Base-by-base conservation (phyloP, 2,329 filamentous ascomycete genomes). In the Biscogniauxia sp. region DNA sequence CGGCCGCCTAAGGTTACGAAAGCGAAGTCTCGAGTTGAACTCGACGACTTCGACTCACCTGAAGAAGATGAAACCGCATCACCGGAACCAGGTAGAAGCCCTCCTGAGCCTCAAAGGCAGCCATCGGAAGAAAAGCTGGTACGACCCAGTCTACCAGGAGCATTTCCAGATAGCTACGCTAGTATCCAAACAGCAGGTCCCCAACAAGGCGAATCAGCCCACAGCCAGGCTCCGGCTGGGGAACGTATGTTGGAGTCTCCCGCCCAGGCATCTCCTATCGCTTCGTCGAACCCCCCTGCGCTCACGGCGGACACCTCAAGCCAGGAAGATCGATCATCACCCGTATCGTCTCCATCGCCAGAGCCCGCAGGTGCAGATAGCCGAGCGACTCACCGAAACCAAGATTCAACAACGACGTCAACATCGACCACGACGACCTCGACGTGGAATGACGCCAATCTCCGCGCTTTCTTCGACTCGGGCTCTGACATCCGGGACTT, bases 381-480 rank as follows among this genome's bases (percentile, higher is more conserved):
- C 37, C 77, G 69, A 45, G 37, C 37, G 64, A 76, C 66, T 13
- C 75, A 80, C 68, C 70, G 75, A 63, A 71, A 80, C 32, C 78
- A 78, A 70, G 80, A 81, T 58, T 82, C 81, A 5, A 77, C 78
- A 55, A 79, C 82, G 19, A 82, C 84, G 41, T 83, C 85, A 20
- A 82, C 80, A 4, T 82, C 84, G 26, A 82, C 84, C 23, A 80
- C 83, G 17, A 80, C 81, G 17, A 82, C 84, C 20, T 83, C 88
- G 25, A 85, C 87, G 0, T 99, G 95, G 95, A 94, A 92, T 64
- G 94, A 98, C 74, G 83, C 87, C 59, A 91, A 88, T 68, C 84
- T 99, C 26, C 87, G 92, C 61, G 89, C 91, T 15, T 99, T 97
- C 77, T 90, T 98, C 70, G 94, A 98, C 67, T 92, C 95, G 67